Base-by-base conservation (phyloP, 2,329 filamentous ascomycete genomes). In the Corniculantispora saksenae region DNA sequence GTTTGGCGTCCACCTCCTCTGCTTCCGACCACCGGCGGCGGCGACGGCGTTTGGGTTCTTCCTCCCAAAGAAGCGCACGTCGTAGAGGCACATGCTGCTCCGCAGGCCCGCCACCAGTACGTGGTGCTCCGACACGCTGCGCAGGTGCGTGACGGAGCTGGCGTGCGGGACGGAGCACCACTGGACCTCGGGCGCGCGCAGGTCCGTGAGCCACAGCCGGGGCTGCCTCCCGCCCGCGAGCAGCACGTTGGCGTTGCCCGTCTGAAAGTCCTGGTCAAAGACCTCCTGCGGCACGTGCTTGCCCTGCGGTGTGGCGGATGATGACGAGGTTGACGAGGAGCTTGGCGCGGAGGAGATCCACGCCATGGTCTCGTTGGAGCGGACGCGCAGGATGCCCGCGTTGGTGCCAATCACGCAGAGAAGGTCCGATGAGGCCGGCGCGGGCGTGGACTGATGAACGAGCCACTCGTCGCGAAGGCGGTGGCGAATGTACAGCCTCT, bases 1-100 rank as follows among this genome's bases (percentile, higher is more conserved):
- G 60, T 71, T 43, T 13, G 38, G 38, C 38, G 38, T 43, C 38
- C 38, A 43, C 38, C 12, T 43, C 68, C 27, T 32, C 63, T 19
- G 19, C 10, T 17, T 2, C n/a, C 23, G n/a, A 10, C 32, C 47
- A n/a, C 27, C 59, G 48, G 47, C 61, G 47, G 50, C 29, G 35
- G 45, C 35, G 43, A 8, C 15, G 15, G 23, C 9, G 9, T 27
- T 53, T 12, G 27, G 43, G 12, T 45, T 43, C 8, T 19, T 60
- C 40, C 27, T 50, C 29, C 53, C 63, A 25, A 70, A 60, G 68
- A 80, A 86, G 1, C 87, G 84, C 38, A 84, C 67, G 67, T 90
- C 87, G 69, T 87, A 89, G 6, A 88, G 74, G 1, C 78, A 78
- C 76, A 89, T 83, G 61, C 71, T 77, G 70, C 78, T 79, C 38